phyloP scores from a whole-genome alignment of 2,329 filamentous ascomycete genomes.

The Ophiostoma himal-ulmi region DNA sequence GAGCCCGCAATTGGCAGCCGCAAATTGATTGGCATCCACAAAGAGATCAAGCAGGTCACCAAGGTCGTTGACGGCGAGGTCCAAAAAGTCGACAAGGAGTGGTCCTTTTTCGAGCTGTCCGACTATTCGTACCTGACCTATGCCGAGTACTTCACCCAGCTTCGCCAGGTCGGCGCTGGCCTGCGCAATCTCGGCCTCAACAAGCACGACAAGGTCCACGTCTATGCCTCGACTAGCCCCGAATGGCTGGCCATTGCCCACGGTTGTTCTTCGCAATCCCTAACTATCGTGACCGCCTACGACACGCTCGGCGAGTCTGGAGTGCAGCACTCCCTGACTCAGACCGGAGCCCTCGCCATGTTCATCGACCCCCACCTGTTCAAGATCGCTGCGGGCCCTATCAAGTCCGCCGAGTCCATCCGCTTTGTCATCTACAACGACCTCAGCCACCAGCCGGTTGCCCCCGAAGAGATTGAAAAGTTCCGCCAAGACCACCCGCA shows the following conservation, averaged over 20 bases:
- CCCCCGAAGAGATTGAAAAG: slow-evolving; percentile 47
- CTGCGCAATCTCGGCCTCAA: slow-evolving; percentile 68
- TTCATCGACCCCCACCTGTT: slow-evolving; percentile 79
- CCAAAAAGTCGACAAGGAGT: slow-evolving; percentile 79
- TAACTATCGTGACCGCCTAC: slow-evolving; percentile 90
- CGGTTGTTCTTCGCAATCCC: slow-evolving; percentile 70
- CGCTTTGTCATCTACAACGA: slow-evolving; percentile 60
- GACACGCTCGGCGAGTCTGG: slow-evolving; percentile 84
- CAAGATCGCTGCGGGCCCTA: slow-evolving; percentile 51
- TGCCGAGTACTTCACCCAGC: slow-evolving; percentile 67
- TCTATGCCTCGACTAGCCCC: slow-evolving; percentile 78
- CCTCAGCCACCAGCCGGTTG: slow-evolving; percentile 44
- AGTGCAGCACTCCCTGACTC: slow-evolving; percentile 76
- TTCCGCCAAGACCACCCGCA: slow-evolving; percentile 53
- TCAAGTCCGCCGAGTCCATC: slow-evolving; percentile 52
- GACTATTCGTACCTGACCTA: slow-evolving; percentile 72
- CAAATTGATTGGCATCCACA: slow-evolving; percentile 68
- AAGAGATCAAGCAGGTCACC: slow-evolving; percentile 82
- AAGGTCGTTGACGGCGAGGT: slow-evolving; percentile 79
- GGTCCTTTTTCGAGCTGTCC: slow-evolving; percentile 82
- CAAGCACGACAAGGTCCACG: slow-evolving; percentile 63
- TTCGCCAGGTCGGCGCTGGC: slow-evolving; percentile 64
- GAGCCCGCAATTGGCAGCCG: slow-evolving; percentile 64
- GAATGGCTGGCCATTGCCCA: slow-evolving; percentile 83
- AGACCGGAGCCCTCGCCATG: slow-evolving; percentile 75